These are phyloP conservation scores for Suillus variegatus DNA, from an alignment of 768 basidiomycete species.

Conservation along the genomic window DNA sequence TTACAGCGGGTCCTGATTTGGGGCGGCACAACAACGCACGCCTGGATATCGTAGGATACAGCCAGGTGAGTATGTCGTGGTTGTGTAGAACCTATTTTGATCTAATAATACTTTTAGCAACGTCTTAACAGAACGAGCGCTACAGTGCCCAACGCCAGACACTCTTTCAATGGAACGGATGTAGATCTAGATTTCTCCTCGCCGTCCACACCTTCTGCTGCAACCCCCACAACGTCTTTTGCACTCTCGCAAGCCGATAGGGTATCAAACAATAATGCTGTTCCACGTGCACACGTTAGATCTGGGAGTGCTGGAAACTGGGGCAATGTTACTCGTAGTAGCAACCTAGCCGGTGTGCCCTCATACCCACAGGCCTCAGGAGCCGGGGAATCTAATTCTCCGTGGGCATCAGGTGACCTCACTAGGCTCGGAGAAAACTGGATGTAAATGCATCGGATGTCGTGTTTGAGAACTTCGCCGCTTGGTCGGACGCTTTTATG, in stretches of 20 bases:
- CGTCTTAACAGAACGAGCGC: conserved; percentile 51
- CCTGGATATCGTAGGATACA: conserved; percentile 72
- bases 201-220: conserved; percentile 54
- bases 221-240: conserved; percentile 43
- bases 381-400: conserved; percentile 51
- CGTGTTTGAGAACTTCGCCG: conserved; percentile 35
- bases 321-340: conserved; percentile 61
- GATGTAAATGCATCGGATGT: conserved; percentile 26
- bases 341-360: conserved; percentile 48
- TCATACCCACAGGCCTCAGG: conserved; percentile 58
- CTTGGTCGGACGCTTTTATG: conserved; percentile 44
- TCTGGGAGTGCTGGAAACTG: conserved; percentile 84
- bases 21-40: conserved; percentile 74
- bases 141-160: conserved; percentile 55
- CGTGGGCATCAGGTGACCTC: conserved; percentile 61
- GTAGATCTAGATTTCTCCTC: conserved; percentile 57
- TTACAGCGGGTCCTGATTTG: conserved; percentile 84
- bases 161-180: conserved; percentile 78
- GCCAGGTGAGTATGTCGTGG: conserved; percentile 49
- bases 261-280: conserved; percentile 31
- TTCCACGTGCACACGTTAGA: conserved; percentile 58
- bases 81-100: not conserved
- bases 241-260: conserved; percentile 39
- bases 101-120: conserved; percentile 28
- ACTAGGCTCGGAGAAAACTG: conserved; percentile 56